These are phyloP conservation scores for Pharnaceum exiguum DNA, from an alignment of 148 eudicot species.

Conservation along the genomic window DNA sequence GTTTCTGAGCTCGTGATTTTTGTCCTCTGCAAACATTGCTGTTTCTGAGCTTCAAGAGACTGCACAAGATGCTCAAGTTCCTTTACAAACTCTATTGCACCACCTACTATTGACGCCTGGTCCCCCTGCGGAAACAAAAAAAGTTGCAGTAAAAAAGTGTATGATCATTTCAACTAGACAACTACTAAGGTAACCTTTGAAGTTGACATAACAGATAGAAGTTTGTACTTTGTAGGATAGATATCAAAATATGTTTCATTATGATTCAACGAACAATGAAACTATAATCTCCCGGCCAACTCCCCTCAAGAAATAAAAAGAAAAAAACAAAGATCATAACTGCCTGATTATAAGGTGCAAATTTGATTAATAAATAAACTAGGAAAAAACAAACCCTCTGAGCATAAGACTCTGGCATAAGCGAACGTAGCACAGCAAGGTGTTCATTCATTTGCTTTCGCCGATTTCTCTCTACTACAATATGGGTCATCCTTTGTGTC, in stretches of 20 bases:
- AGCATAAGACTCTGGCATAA: conserved; percentile 86
- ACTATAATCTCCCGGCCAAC: too few relatives aligned
- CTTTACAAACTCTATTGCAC: conserved; percentile 85
- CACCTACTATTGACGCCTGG: conserved; percentile 96
- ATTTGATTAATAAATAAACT: background rate
- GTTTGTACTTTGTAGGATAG: background rate
- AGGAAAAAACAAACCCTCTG: conserved; percentile 52
- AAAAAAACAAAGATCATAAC: background rate
- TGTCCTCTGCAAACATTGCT: conserved; percentile 15
- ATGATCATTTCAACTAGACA: background rate
- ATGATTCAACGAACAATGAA: too few relatives aligned
- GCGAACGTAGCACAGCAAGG: conserved; percentile 72
- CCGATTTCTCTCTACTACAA: conserved; percentile 86
- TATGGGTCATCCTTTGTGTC: conserved; percentile 88
- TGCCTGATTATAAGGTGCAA: background rate
- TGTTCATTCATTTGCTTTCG: conserved; percentile 93
- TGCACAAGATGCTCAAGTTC: conserved; percentile 74
- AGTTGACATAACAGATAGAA: too few relatives aligned
- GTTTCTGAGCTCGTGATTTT: conserved; percentile 9
- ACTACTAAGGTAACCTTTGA: background rate
- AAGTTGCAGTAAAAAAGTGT: background rate
- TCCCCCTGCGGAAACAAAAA: conserved; percentile 55
- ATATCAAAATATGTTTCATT: too few relatives aligned
- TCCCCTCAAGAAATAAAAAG: too few relatives aligned
- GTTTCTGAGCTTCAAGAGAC: conserved; percentile 70